Percentiles rank a stretch among this genome's conserved stretches.
These are phyloP conservation scores for Neonectria neomacrospora DNA, from an alignment of 2,329 filamentous ascomycete genomes.

Conservation along the genomic window DNA sequence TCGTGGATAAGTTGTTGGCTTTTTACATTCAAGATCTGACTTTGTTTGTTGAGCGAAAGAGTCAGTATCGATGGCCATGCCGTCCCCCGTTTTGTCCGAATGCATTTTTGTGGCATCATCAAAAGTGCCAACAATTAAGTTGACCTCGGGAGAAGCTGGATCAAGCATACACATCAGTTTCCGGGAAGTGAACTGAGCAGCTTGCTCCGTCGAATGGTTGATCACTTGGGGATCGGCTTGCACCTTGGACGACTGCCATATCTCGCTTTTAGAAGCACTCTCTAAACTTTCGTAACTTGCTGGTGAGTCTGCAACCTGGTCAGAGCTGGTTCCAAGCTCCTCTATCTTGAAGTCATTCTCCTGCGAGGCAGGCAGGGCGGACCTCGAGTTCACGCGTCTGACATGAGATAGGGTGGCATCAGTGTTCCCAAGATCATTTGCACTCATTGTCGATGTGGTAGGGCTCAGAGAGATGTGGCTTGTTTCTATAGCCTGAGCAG, in stretches of 20 bases:
- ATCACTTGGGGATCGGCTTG: not conserved
- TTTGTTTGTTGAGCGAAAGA: not conserved
- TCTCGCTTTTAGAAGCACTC: not conserved
- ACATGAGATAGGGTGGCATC: not conserved
- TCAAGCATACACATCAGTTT: constrained; percentile 31
- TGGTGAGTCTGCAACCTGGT: constrained; percentile 22
- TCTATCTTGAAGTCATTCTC: not conserved
- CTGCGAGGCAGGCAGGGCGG: constrained; percentile 17
- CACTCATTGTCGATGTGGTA: not conserved
- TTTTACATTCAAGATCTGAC: not conserved
- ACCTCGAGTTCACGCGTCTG: constrained; percentile 15
- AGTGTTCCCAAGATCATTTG: not conserved
- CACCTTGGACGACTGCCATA: not conserved
- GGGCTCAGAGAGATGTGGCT: not conserved
- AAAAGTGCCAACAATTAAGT: constrained; percentile 45
- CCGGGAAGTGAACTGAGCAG: too few relatives aligned
- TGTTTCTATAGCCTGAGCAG: not conserved
- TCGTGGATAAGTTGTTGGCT: constrained; percentile 2
- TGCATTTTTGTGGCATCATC: constrained; percentile 42
- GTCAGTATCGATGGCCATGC: not conserved
- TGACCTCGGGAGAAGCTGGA: constrained; percentile 40
- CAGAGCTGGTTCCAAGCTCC: constrained; percentile 1
- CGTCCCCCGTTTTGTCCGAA: constrained; percentile 34
- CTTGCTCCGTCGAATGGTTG: not conserved
- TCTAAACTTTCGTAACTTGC: constrained; percentile 12